Evolutionary conservation across 306 rosid genomes (phyloP).

Genomic region (Prosopis cineraria): DNA sequence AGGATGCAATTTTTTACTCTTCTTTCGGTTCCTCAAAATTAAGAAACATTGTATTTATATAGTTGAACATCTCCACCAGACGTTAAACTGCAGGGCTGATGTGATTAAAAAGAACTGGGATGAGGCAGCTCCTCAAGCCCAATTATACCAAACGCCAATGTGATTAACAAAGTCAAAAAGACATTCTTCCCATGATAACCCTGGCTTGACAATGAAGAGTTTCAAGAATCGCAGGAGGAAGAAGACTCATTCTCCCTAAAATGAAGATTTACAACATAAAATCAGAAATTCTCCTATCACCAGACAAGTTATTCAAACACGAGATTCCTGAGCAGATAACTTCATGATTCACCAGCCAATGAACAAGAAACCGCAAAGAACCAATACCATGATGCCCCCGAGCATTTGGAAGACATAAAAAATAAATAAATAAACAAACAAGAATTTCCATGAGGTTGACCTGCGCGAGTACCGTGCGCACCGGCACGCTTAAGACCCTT

Average conservation of each 20-base stretch:
- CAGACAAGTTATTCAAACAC: not conserved
- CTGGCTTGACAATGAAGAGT: not conserved
- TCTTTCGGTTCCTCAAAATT: not conserved
- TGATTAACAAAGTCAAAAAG: not conserved
- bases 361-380: not conserved
- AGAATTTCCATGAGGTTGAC: conserved; percentile 34
- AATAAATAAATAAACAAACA: not conserved
- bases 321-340: not conserved
- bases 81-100: not conserved
- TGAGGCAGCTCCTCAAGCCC: not conserved
- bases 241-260: not conserved
- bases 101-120: not conserved
- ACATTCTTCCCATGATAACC: not conserved
- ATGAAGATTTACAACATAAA: not conserved
- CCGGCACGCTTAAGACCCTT: conserved; percentile 91
- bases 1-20: not conserved
- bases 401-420: not conserved
- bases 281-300: not conserved
- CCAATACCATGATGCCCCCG: not conserved
- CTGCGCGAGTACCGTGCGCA: conserved; percentile 80
- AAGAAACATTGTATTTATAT: not conserved
- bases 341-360: not conserved
- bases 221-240: not conserved
- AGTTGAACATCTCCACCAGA: not conserved
- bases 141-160: not conserved